Evolutionary conservation across 495 filamentous ascomycete genomes (phyloP).

Genomic region (Hypoxylon intermedium): DNA sequence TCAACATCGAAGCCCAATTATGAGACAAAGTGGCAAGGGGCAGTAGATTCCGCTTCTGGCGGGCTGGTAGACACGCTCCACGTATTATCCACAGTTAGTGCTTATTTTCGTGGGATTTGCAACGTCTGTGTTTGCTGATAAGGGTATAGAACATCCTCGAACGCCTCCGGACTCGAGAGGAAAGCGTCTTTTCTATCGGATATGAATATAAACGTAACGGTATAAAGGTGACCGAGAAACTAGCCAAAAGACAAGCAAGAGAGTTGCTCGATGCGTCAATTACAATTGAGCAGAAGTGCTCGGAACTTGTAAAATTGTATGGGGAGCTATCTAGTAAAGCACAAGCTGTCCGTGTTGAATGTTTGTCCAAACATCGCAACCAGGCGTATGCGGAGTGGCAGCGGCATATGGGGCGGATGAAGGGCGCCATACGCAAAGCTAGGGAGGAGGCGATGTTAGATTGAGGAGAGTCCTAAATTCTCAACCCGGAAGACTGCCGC

Average conservation of each 20-base stretch:
- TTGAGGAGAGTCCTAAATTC: neutral
- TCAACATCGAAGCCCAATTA: neutral
- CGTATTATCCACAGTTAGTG: slow-evolving; percentile 20
- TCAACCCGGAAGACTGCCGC: neutral
- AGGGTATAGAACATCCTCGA: slow-evolving; percentile 21
- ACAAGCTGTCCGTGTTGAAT: slow-evolving; percentile 19
- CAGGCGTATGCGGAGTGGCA: slow-evolving; percentile 31
- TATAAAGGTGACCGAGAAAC: slow-evolving; percentile 9
- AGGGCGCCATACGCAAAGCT: slow-evolving; percentile 18
- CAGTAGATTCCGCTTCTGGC: slow-evolving; percentile 24
- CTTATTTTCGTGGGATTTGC: neutral
- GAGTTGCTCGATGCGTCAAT: slow-evolving; percentile 18
- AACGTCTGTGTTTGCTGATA: neutral
- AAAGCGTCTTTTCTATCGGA: slow-evolving; percentile 19
- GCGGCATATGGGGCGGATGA: slow-evolving; percentile 12
- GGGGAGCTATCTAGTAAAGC: slow-evolving; percentile 21
- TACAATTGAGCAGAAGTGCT: slow-evolving; percentile 9
- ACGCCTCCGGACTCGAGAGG: slow-evolving; percentile 25
- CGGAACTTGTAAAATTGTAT: slow-evolving; percentile 23
- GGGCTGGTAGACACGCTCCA: slow-evolving; percentile 31
- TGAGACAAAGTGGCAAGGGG: slow-evolving; percentile 25
- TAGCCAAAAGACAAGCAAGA: slow-evolving; percentile 14
- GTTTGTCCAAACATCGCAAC: slow-evolving; percentile 16
- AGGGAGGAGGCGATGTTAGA: slow-evolving; percentile 15
- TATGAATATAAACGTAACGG: slow-evolving; percentile 32